Evolutionary conservation across 2,329 filamentous ascomycete genomes (phyloP).

Genomic region (Ophiostoma sp.): DNA sequence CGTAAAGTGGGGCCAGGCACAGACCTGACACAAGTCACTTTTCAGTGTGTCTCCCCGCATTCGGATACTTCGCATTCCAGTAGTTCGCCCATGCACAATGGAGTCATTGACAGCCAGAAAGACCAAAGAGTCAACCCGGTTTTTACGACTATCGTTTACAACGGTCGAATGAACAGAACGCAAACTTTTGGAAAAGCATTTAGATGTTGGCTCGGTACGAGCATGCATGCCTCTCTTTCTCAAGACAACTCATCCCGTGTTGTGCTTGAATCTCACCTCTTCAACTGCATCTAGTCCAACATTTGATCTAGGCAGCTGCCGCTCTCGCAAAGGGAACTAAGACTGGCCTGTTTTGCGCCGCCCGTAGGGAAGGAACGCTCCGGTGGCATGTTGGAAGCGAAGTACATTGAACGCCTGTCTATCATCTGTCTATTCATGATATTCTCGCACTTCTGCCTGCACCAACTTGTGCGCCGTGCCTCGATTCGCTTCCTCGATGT

Average conservation of each 20-base stretch:
- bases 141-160: not conserved
- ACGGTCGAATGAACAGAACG: not conserved
- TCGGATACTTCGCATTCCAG: slow-evolving; percentile 4
- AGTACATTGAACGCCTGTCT: not conserved
- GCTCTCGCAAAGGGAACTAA: not conserved
- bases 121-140: not conserved
- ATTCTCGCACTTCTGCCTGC: not conserved
- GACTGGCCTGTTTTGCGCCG: not conserved
- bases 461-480: not conserved
- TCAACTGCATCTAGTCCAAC: not conserved
- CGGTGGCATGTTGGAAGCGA: not conserved
- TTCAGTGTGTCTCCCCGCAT: not conserved
- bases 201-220: not conserved
- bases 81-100: not conserved
- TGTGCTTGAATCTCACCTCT: not conserved
- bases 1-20: not conserved
- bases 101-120: not conserved
- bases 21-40: not conserved
- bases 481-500: slow-evolving; percentile 4
- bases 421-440: not conserved
- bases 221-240: not conserved
- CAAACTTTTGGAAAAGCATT: too few species aligned
- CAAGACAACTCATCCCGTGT: not conserved
- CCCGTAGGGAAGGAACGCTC: not conserved
- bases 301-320: not conserved